Base-by-base conservation (phyloP, 305 asterid species). In the Salvia sclarea region DNA sequence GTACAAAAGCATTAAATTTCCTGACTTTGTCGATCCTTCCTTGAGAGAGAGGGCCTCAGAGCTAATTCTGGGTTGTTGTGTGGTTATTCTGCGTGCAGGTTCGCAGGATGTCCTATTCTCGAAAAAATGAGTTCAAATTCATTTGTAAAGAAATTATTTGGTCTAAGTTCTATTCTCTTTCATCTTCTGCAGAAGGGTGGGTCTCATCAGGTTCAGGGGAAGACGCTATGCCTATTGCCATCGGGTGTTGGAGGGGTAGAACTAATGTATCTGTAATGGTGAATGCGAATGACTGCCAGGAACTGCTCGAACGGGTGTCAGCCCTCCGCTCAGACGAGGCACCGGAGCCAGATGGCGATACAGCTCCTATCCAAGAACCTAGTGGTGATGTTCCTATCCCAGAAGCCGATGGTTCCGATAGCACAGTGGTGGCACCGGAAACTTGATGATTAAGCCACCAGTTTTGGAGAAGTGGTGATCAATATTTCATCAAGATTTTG, bases 211-310 rank as follows among this genome's bases (percentile, higher is more conserved):
- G 80, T 59, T 64, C 75, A 43, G 48, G 16, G 55, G 79, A 80
- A 76, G 85, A 72, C 59, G 84, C 82, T 59, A 71, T 72, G 12
- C 80, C 88, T 8, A 81, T 88, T 47, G 95, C 98, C 3, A 84
- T 93, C 12, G 96, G 96, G 50, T 93, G 97, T 77, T 93, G 98
- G 98, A 87, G 88, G 74, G 98, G 98, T 21, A 82, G 81, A 72
- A 80, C 84, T 38, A 90, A 74, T 57, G 48, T 93, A 20, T 78
- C 96, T 5, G 95, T 88, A 43, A 93, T 93, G 98, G 92, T 88
- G 55, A 82, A 92, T 8, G 85, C 89, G 18, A 60, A 85, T 1
- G 97, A 93, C 72, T 88, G 98, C 82, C 88, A 88, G 69, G 96
- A 93, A 75, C 82, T 93, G 52, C 76, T 88, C n/a, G 92, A 80